phyloP scores from a whole-genome alignment of 352 stramenopile species.

The Phytophthora chlamydospora region DNA sequence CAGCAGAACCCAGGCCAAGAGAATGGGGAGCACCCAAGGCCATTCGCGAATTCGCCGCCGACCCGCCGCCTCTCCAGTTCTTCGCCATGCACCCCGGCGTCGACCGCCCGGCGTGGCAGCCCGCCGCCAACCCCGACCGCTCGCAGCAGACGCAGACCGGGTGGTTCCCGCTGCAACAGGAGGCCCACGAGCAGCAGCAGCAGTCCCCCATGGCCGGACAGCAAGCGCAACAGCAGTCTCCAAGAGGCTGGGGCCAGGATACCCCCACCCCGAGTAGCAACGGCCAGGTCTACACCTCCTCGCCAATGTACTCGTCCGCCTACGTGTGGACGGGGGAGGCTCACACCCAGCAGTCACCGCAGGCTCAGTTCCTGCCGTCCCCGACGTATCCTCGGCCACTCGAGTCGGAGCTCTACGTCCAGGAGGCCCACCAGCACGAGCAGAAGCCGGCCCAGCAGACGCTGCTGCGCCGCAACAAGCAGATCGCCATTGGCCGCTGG shows the following conservation, averaged over 20 bases:
- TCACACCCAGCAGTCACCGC: conserved; percentile 7
- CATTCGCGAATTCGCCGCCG: conserved; percentile 33
- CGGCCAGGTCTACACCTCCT: conserved; percentile 15
- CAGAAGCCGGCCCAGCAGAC: conserved; percentile 12
- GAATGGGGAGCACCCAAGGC: conserved; percentile 18
- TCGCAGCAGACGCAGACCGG: conserved; percentile 45
- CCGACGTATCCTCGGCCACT: conserved; percentile 19
- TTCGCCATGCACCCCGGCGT: conserved; percentile 17
- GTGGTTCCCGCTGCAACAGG: conserved; percentile 59
- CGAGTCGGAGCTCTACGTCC: conserved; percentile 20
- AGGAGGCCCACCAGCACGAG: conserved; percentile 2
- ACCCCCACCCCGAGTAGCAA: not conserved
- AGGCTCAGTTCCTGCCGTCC: conserved; percentile 17
- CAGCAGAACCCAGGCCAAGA: conserved; percentile 22
- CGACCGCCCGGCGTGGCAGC: conserved; percentile 19
- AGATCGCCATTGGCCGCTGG: conserved; percentile 80
- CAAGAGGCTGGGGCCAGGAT: conserved; percentile 22
- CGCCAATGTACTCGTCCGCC: conserved; percentile 19
- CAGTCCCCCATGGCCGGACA: conserved; percentile 1
- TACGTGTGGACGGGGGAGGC: conserved; percentile 31
- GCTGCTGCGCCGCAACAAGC: conserved; percentile 42
- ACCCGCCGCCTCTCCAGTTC: conserved; percentile 2
- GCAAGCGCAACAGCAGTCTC: not conserved
- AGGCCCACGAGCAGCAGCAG: conserved; percentile 10
- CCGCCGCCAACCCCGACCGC: conserved; percentile 8